A percentile compares a stretch with the other conserved stretches of the same genome.
Conservation (phyloP, 768 basidiomycete species). For the Leccinum incarnatum region DNA sequence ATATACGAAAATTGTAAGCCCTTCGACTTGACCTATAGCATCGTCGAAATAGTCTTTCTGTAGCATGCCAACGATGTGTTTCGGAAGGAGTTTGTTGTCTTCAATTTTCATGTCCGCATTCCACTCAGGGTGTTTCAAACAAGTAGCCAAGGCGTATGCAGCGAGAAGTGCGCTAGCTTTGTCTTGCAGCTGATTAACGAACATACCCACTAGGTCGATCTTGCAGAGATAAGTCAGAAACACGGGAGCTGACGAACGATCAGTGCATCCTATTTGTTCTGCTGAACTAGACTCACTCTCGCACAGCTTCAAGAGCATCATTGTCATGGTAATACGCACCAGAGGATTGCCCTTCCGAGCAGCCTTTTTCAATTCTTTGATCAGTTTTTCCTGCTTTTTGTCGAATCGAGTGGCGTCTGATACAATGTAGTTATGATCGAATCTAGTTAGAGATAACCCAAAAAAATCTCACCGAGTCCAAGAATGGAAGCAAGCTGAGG, state of each 20-base stretch:
- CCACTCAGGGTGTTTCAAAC: slow-evolving; percentile 7
- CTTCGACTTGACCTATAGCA: slow-evolving; percentile 20
- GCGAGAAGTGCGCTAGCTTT: too few relatives aligned
- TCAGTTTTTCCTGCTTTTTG: slow-evolving; percentile 6
- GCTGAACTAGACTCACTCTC: too few relatives aligned
- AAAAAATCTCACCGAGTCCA: slow-evolving; percentile 14
- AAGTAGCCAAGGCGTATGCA: not conserved
- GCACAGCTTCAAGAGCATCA: slow-evolving; percentile 7
- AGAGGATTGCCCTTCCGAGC: not conserved
- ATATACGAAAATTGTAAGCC: slow-evolving; percentile 22
- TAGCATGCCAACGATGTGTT: slow-evolving; percentile 20
- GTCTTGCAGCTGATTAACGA: too few relatives aligned
- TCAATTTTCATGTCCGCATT: slow-evolving; percentile 10
- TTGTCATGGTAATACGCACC: slow-evolving; percentile 21
- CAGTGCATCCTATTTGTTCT: too few relatives aligned
- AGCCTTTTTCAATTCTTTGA: slow-evolving; percentile 10
- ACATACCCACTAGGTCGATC: too few relatives aligned
- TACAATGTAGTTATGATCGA: not conserved
- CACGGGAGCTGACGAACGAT: too few relatives aligned
- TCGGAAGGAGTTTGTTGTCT: not conserved
- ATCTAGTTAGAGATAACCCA: not conserved
- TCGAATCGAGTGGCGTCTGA: slow-evolving; percentile 6
- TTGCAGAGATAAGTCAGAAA: too few relatives aligned
- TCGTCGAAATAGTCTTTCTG: slow-evolving; percentile 25
- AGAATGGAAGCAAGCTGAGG: slow-evolving; percentile 1